A percentile compares a stretch with the other conserved stretches of the same genome.
Conservation (phyloP, 148 eudicot species). For the Amaranthus palmeri region DNA sequence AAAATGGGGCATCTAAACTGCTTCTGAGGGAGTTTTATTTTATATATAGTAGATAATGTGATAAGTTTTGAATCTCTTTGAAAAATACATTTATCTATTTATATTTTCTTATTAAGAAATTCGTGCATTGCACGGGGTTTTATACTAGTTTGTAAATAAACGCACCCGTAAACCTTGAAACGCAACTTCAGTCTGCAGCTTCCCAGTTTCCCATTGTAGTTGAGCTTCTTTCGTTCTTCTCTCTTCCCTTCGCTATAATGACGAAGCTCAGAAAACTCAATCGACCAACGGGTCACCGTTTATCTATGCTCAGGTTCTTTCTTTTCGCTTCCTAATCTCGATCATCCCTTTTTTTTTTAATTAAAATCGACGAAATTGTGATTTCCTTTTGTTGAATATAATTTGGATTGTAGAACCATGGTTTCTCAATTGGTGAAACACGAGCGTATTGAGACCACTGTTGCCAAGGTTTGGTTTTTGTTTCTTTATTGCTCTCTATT, state of each 20-base stretch:
- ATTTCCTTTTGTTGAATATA: background rate
- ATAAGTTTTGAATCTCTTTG: too few species aligned
- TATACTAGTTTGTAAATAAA: too few species aligned
- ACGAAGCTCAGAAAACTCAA: constrained; percentile 90
- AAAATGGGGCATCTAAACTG: too few species aligned
- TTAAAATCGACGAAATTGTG: background rate
- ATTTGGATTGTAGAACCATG: constrained; percentile 59
- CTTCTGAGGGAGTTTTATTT: too few species aligned
- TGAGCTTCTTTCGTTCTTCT: too few species aligned
- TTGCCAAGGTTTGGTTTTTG: constrained; percentile 58
- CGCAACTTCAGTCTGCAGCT: too few species aligned
- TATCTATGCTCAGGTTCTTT: constrained; percentile 79
- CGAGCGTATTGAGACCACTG: constrained; percentile 92
- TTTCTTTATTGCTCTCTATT: background rate
- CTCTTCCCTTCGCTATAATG: constrained; percentile 24
- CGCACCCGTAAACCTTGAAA: too few species aligned
- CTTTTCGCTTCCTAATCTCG: background rate
- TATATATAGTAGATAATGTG: too few species aligned
- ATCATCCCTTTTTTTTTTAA: background rate
- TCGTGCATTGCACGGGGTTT: too few species aligned
- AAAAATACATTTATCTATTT: too few species aligned
- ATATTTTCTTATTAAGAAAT: too few species aligned
- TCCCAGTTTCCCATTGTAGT: too few species aligned
- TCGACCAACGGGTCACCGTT: constrained; percentile 86
- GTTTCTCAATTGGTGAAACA: constrained; percentile 92